Evolutionary conservation across 2,329 filamentous ascomycete species (phyloP), one percentile per base, ranked within the genome.

Genomic region (Byssochlamys sp.): DNA sequence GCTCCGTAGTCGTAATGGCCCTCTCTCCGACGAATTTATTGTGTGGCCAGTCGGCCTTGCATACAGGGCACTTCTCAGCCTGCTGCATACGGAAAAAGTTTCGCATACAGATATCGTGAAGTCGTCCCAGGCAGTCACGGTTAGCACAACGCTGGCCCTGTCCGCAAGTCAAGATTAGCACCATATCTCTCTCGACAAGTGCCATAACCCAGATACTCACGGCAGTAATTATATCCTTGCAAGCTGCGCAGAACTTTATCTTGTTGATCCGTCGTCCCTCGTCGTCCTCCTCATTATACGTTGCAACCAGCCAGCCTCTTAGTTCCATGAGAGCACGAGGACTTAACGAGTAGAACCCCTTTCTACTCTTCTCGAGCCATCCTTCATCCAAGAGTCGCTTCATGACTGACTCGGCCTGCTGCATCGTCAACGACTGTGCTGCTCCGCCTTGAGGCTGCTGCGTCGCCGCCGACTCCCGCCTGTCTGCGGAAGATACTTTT

Each of bases 241-340:
- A 99, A 0, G 89, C 91, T 67, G 88, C 83, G 70, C 94, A 99
- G 61, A 86, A 84, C 75, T 94, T 95, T 70, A 99, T 88, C 61
- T 85, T 84, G 68, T 90, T 82, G 78, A 82, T 84, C 56, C 64
- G 60, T 9, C 68, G 72, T 1, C 74, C 75, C 26, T 83, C 84
- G 1, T 79, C 78, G 9, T 84, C 81, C 0, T 80, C 75, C 57
- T 95, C 89, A 68, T 99, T 97, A 73, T 96, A 99, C 28, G 87
- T 90, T 55, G 89, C 88, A n/a, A 90, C 76, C 53, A 99, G 80
- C 86, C 91, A 97, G 1, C 82, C 80, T 58, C 87, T 81, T 58
- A 99, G 76, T 77, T 99, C 94, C 79, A 97, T 84, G 63, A 99
- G 76, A 1, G 85, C 87, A 7, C 92, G 82, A 2, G 90, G 83